phyloP scores from a whole-genome alignment of 805 yeast genomes.

The Tetrapisispora arboricola region DNA sequence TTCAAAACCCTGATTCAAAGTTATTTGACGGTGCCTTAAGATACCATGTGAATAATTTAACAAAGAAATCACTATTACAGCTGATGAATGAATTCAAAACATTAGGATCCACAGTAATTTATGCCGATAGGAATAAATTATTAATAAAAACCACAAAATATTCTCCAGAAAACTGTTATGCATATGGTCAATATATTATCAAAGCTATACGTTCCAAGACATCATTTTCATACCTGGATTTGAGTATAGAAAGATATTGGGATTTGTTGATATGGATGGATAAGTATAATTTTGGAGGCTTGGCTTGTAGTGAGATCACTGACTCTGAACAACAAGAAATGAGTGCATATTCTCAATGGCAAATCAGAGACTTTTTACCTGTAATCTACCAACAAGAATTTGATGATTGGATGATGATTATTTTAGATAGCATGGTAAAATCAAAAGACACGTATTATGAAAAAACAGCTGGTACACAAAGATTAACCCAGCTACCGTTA shows the following conservation, averaged over 20 bases:
- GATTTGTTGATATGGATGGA: constrained; percentile 95
- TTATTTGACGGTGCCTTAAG: constrained; percentile 71
- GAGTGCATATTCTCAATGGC: constrained; percentile 58
- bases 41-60: constrained; percentile 78
- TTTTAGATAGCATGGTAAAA: constrained; percentile 58
- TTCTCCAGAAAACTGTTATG: constrained; percentile 78
- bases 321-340: constrained; percentile 32
- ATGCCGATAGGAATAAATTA: constrained; percentile 68
- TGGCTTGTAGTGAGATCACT: constrained; percentile 34
- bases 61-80: constrained; percentile 74
- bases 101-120: constrained; percentile 70
- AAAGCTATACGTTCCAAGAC: constrained; percentile 73
- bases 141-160: constrained; percentile 64
- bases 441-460: constrained; percentile 33
- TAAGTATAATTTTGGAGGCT: constrained; percentile 75
- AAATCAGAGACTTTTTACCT: constrained; percentile 65
- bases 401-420: constrained; percentile 74
- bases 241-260: constrained; percentile 73
- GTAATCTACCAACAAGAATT: constrained; percentile 68
- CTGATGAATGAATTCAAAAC: constrained; percentile 64
- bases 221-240: constrained; percentile 70
- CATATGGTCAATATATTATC: constrained; percentile 76
- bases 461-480: constrained; percentile 39
- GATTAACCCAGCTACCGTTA: constrained; percentile 60
- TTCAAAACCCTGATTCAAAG: constrained; percentile 60